phyloP scores from a whole-genome alignment of 495 filamentous ascomycete species.

The Cudoniella acicularis region DNA sequence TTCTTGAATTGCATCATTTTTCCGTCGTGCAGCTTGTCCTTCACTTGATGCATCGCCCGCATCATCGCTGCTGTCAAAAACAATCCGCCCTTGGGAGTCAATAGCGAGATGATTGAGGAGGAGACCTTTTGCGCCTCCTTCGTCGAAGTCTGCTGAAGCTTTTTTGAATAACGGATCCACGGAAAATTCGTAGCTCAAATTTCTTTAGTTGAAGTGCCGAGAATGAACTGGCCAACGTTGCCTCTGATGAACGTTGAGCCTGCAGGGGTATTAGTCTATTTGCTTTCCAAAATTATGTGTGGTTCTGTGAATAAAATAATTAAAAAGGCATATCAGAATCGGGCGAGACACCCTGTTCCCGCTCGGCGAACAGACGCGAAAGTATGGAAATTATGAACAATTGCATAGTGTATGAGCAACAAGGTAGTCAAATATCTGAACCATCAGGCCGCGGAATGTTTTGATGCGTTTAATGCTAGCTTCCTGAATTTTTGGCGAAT shows the following conservation, averaged over 20 bases:
- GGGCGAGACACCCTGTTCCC: too few species aligned
- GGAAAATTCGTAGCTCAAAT: slow-evolving; percentile 92
- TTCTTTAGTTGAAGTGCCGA: slow-evolving; percentile 89
- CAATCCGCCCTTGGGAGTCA: slow-evolving; percentile 84
- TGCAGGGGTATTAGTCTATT: slow-evolving; percentile 24
- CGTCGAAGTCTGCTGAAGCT: slow-evolving; percentile 95
- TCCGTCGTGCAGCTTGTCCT: slow-evolving; percentile 34
- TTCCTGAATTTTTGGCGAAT: too few species aligned
- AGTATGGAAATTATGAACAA: too few species aligned
- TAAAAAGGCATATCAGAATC: too few species aligned
- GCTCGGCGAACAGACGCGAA: too few species aligned
- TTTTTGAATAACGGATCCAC: slow-evolving; percentile 99
- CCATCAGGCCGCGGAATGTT: too few species aligned
- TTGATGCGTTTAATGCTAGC: too few species aligned
- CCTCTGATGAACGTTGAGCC: slow-evolving; percentile 79
- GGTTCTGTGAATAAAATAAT: background rate
- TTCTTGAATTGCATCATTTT: slow-evolving; percentile 42
- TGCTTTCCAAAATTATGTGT: too few species aligned
- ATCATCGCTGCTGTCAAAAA: slow-evolving; percentile 98
- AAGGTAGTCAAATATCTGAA: too few species aligned
- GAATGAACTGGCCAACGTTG: slow-evolving; percentile 86
- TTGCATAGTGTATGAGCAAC: too few species aligned
- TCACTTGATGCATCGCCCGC: slow-evolving; percentile 56
- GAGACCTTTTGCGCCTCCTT: slow-evolving; percentile 94
- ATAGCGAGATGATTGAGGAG: slow-evolving; percentile 94